Percentiles rank a stretch among this genome's conserved stretches.
phyloP scores from a whole-genome alignment of 345 rosid genomes.

The Rhodomyrtus tomentosa region DNA sequence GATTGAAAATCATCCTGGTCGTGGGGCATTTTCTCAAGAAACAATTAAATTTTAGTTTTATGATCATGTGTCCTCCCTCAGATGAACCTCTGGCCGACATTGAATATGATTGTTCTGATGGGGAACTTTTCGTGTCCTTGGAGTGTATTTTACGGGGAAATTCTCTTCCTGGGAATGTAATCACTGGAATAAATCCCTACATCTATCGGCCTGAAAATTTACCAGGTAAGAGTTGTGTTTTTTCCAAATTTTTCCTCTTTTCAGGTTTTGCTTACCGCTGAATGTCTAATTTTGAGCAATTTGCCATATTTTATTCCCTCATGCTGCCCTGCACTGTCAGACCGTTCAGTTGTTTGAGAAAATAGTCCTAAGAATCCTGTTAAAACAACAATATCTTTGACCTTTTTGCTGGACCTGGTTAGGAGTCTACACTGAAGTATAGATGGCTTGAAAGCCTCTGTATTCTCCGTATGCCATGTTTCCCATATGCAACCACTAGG shows the following conservation, averaged over 20 bases:
- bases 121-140: background rate
- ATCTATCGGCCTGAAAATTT: background rate
- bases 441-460: background rate
- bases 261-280: background rate
- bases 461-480: background rate
- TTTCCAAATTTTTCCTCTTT: background rate
- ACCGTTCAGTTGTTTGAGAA: background rate
- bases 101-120: background rate
- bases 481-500: background rate
- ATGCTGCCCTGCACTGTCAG: background rate
- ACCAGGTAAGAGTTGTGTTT: background rate
- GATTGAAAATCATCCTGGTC: background rate
- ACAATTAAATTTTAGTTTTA: background rate
- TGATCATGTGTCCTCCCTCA: slow-evolving; percentile 1
- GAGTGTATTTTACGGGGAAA: background rate
- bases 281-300: background rate
- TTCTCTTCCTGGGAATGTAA: background rate
- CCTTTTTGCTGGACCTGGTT: background rate
- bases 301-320: background rate
- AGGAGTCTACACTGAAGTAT: background rate
- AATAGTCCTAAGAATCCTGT: background rate
- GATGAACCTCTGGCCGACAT: background rate
- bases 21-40: background rate
- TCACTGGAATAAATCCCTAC: background rate
- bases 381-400: background rate